Base-by-base conservation (phyloP, 1,139 yeast genomes). In the Yamadazyma diddensiae region DNA sequence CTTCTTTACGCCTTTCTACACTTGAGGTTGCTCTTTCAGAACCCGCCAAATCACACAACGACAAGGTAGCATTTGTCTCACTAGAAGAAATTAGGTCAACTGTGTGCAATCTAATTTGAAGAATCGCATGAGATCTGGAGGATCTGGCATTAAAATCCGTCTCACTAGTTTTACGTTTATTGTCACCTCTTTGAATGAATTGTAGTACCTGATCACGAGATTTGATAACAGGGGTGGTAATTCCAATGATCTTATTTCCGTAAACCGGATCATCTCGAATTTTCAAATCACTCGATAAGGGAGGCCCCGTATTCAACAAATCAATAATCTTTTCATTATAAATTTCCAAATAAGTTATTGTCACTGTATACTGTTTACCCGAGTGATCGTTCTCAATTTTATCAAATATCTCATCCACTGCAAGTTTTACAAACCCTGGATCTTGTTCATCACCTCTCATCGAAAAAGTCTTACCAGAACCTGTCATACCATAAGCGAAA, bases 11-110 rank as follows among this genome's bases (percentile, higher is more conserved):
- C 47, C 97, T 72, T 48, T 82, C 96, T 0, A 70, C 60, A 50
- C 88, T 87, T 1, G 83, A 72, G 0, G 94, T 82, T 0, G 96
- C 97, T 36, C 86, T 72, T 57, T 92, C 98, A 12, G 95, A 84
- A 15, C 98, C 98, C 0, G 98, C 98, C 50, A 92, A 70, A 59
- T 92, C 98, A 65, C 97, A 92, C 36, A 92, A 67, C 16, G 94
- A 85, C 24, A 92, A 72, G 0, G 92, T 80, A 21, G 92, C 73
- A 31, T 69, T 59, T 12, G 66, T 65, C 36, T 72, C 77, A 1
- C 60, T 54, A 7, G 70, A 70, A 2, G 65, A 56, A 1, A 50
- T 39, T 26, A 63, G 33, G 49, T 72, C 70, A 3, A 70, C 58
- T 1, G 70, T 54, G 8, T 68, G 68, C 17, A 90, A 57, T 37